Evolutionary conservation across 202 grass and related monocot genomes (phyloP), one percentile per base, ranked within the genome.

Genomic region (Schoenoplectus triqueter): DNA sequence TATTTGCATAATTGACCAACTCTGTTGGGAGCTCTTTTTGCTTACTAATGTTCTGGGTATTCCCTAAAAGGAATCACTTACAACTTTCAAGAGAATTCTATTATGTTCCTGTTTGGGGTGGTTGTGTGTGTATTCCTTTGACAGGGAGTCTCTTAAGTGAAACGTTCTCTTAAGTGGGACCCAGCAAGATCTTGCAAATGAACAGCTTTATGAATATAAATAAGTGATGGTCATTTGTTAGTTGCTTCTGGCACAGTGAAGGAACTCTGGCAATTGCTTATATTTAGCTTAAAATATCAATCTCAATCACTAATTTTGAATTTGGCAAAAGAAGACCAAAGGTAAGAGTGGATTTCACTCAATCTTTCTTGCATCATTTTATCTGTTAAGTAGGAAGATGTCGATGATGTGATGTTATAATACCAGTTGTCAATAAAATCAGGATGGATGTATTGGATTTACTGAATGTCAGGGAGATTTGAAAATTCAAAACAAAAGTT

Each of bases 271-370:
- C 21, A 22, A 59, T 42, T 57, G n/a, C 13, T 78, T 78, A n/a
- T 78, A 59, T 41, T 42, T 78, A 31, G 22, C 73, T 59, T 51
- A 78, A 57, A 31, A 57, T 60, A 60, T 40, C 74, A 60, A 42
- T 6, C 50, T 77, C 73, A 55, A 77, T 40, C 55, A 6, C 52
- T 6, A 8, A 60, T 60, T 78, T 76, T 42, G 41, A 59, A 31
- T 78, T 60, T 78, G 56, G 74, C 6, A 2, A 59, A 78, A 31
- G 31, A 31, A 31, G n/a, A 55, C 49, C 74, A 60, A 59, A 60
- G 42, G n/a, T 1, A 49, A 4, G 49, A 39, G 50, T 55, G 8
- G 56, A 39, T 42, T 19, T 49, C 46, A 73, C 70, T 22, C 51
- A 3, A 48, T 20, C 3, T 4, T 73, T 51, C 46, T 51, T 77